Percentiles rank a stretch among this genome's conserved stretches.
phyloP scores from a whole-genome alignment of 352 stramenopile genomes.

The Pythium rishiriense region DNA sequence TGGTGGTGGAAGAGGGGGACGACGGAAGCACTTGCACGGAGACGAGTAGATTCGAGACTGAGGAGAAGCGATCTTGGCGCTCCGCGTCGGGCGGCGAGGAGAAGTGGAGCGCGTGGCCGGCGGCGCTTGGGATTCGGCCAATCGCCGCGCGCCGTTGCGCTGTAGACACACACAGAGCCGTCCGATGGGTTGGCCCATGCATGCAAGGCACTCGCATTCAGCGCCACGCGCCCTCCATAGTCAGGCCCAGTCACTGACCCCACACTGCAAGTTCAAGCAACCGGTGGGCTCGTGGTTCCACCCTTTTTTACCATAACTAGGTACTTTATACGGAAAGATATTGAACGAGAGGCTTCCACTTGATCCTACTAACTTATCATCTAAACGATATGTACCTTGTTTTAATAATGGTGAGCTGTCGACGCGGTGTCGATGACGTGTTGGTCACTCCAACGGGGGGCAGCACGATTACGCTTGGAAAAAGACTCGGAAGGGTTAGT shows the following conservation, averaged over 20 bases:
- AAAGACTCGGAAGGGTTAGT: neutral
- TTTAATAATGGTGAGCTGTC: too few species aligned
- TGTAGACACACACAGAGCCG: conserved; percentile 2
- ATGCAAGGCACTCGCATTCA: conserved; percentile 1
- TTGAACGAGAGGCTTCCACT: too few species aligned
- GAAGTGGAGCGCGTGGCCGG: neutral
- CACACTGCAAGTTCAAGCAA: neutral
- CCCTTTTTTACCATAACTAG: neutral
- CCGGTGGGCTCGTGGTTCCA: too few species aligned
- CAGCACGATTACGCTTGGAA: neutral
- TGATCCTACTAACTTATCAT: too few species aligned
- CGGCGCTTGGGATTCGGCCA: neutral
- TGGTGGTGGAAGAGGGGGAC: neutral
- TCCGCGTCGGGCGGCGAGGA: neutral
- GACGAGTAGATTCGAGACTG: neutral
- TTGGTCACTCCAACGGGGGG: neutral
- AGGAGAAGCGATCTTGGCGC: neutral
- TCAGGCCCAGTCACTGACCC: neutral
- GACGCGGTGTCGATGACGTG: neutral
- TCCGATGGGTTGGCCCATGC: neutral
- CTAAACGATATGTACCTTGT: too few species aligned
- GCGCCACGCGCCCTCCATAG: conserved; percentile 1
- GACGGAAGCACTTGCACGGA: neutral
- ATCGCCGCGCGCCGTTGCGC: neutral
- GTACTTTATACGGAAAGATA: too few species aligned